phyloP scores from a whole-genome alignment of 169 alveolate genomes.

The Babesia ovata region DNA sequence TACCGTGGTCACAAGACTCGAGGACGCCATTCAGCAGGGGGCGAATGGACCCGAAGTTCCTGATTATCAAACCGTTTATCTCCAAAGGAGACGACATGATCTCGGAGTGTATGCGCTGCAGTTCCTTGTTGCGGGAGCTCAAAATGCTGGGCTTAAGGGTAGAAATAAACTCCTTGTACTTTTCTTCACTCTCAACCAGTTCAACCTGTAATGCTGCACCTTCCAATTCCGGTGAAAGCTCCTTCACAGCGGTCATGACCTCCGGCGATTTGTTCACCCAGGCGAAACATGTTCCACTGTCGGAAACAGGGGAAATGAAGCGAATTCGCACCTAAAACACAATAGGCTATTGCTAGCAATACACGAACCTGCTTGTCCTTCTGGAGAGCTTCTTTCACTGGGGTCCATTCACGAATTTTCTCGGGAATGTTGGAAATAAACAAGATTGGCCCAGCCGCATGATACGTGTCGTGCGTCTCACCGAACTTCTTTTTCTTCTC shows the following conservation, averaged over 20 bases:
- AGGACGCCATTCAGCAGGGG: conserved; percentile 50
- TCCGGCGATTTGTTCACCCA: conserved; percentile 57
- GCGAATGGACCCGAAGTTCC: conserved; percentile 59
- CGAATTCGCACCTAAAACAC: conserved; percentile 45
- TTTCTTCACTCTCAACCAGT: conserved; percentile 39
- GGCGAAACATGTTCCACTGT: conserved; percentile 53
- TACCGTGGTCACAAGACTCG: conserved; percentile 41
- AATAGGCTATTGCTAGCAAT: neutral
- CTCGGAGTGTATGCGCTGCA: conserved; percentile 57
- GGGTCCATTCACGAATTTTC: conserved; percentile 40
- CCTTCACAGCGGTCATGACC: conserved; percentile 23
- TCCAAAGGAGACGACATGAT: conserved; percentile 61
- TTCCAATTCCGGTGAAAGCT: conserved; percentile 34
- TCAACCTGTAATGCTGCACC: conserved; percentile 19
- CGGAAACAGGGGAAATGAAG: conserved; percentile 59
- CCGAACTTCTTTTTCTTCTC: conserved; percentile 64
- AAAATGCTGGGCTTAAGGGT: conserved; percentile 57
- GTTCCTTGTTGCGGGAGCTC: conserved; percentile 59
- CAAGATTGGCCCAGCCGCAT: conserved; percentile 60
- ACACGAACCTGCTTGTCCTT: conserved; percentile 28
- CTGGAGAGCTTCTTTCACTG: conserved; percentile 54
- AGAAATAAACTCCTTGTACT: conserved; percentile 46
- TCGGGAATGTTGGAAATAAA: conserved; percentile 54
- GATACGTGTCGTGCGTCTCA: conserved; percentile 65
- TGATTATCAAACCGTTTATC: conserved; percentile 26